Percentiles rank a stretch among this genome's conserved stretches.
phyloP scores from a whole-genome alignment of 2,329 filamentous ascomycete species.

The Fusarium sp. region DNA sequence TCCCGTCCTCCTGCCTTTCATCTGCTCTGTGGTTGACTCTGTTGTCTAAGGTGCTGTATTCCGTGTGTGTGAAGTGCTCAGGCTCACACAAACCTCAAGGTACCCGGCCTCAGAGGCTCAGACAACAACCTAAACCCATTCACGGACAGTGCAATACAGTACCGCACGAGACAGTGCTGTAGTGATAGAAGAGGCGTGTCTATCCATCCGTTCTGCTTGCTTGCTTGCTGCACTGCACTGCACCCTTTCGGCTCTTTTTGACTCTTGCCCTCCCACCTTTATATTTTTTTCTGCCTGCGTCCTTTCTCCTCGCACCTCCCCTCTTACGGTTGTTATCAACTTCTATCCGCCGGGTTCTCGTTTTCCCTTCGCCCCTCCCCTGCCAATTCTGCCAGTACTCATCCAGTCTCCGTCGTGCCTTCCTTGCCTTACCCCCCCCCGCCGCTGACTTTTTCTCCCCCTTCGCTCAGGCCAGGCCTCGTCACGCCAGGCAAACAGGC shows the following conservation, averaged over 20 bases:
- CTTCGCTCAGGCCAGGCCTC: slow-evolving; percentile 22
- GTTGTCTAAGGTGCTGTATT: too few relatives aligned
- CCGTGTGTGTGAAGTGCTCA: slow-evolving; percentile 12
- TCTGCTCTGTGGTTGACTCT: slow-evolving; percentile 2
- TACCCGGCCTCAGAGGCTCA: neutral
- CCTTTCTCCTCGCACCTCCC: slow-evolving; percentile 31
- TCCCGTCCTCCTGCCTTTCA: slow-evolving; percentile 16
- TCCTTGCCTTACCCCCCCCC: slow-evolving; percentile 49
- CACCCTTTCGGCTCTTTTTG: slow-evolving; percentile 35
- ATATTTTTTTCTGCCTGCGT: slow-evolving; percentile 10
- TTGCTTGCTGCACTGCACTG: slow-evolving; percentile 14
- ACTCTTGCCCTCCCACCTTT: slow-evolving; percentile 39
- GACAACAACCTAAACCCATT: neutral
- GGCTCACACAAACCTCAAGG: slow-evolving; percentile 13
- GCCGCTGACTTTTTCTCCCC: neutral
- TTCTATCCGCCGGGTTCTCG: slow-evolving; percentile 42
- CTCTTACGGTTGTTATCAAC: slow-evolving; percentile 19
- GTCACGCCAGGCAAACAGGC: slow-evolving; percentile 41
- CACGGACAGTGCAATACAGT: slow-evolving; percentile 11
- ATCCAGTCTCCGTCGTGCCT: slow-evolving; percentile 19
- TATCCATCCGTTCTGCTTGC: slow-evolving; percentile 5
- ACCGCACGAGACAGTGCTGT: neutral
- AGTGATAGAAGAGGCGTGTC: slow-evolving; percentile 33
- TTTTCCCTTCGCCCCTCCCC: slow-evolving; percentile 46
- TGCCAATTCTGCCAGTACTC: slow-evolving; percentile 21